phyloP scores from a whole-genome alignment of 169 alveolate species.

The Plasmodium fragile region DNA sequence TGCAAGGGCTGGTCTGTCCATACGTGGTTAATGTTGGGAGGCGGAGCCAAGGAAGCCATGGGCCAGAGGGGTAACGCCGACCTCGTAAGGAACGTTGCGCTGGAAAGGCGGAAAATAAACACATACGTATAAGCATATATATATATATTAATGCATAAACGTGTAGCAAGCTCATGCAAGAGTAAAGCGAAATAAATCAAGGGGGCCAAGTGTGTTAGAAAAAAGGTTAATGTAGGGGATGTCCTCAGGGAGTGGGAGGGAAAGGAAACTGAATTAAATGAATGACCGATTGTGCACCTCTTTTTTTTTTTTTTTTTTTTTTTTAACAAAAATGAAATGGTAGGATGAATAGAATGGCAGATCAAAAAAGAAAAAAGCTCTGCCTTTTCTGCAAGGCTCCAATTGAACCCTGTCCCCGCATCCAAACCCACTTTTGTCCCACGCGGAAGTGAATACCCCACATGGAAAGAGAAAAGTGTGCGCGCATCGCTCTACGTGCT shows the following conservation, averaged over 20 bases:
- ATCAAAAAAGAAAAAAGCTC: no score
- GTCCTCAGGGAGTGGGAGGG: background rate
- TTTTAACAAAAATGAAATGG: background rate
- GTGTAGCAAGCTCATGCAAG: background rate
- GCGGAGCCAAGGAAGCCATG: background rate
- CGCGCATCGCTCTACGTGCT: background rate
- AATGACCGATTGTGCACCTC: background rate
- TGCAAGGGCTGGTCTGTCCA: background rate
- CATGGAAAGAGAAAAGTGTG: background rate
- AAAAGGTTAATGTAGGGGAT: background rate
- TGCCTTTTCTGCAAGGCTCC: background rate
- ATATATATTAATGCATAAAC: background rate
- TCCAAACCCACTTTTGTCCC: background rate
- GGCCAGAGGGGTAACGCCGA: background rate
- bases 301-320: no score
- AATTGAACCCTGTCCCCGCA: background rate
- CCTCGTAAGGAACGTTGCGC: background rate
- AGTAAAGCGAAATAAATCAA: background rate
- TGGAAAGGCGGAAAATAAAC: background rate
- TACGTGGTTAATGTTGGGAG: background rate
- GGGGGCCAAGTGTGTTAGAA: background rate
- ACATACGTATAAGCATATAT: background rate
- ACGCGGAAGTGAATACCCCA: background rate
- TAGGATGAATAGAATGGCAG: background rate
- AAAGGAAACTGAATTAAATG: background rate